Percentiles rank a stretch among this genome's conserved stretches.
Evolutionary conservation across 2,329 filamentous ascomycete genomes (phyloP).

Genomic region (Penicillium sclerotigenum): DNA sequence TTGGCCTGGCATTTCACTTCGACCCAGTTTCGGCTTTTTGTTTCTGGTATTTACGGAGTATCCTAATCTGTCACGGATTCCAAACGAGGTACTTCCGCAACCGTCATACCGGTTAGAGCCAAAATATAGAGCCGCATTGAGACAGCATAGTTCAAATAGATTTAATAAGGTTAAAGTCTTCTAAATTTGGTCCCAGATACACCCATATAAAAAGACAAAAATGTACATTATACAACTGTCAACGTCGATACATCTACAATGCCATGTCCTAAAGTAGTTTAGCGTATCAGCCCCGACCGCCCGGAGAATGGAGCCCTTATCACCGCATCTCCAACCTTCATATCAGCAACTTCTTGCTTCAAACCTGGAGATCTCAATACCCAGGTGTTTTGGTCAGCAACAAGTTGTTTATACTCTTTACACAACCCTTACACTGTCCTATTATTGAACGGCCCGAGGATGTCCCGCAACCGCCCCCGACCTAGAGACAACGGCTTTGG

Average conservation of each 20-base stretch:
- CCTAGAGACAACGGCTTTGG: constrained; percentile 44
- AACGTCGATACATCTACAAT: neutral
- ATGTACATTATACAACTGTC: neutral
- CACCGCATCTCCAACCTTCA: constrained; percentile 7
- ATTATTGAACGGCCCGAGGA: constrained; percentile 13
- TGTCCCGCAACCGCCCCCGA: constrained; percentile 45
- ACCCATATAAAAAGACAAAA: neutral
- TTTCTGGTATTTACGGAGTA: neutral
- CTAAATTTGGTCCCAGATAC: neutral
- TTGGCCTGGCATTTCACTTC: neutral
- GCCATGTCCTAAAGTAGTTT: constrained; percentile 3
- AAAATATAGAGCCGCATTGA: neutral
- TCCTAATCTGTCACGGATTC: neutral
- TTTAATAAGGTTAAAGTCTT: rapidly evolving
- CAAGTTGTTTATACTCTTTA: neutral
- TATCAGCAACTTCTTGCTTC: neutral
- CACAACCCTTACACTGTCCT: neutral
- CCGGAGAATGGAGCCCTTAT: constrained; percentile 2
- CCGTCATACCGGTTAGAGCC: neutral
- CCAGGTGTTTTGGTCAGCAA: neutral
- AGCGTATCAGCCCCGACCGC: constrained; percentile 8
- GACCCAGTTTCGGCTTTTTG: neutral
- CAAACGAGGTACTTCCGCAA: neutral
- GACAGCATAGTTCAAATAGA: neutral
- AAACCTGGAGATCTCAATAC: neutral